Evolutionary conservation across 768 basidiomycete genomes (phyloP).

Genomic region (Coprinopsis cinerea): DNA sequence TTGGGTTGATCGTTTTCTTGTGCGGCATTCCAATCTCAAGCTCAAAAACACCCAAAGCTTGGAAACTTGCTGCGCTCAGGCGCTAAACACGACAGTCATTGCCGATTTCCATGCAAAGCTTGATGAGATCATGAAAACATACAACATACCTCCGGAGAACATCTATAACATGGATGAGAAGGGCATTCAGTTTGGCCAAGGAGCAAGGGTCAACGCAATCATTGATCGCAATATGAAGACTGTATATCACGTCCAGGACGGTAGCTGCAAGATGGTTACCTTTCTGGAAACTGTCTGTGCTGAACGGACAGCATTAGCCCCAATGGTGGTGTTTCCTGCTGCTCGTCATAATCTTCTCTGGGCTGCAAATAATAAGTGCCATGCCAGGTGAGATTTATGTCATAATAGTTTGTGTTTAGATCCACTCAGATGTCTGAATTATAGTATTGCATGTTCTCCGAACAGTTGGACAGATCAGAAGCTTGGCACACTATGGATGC

Average conservation of each 20-base stretch:
- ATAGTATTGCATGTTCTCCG: slow-evolving; percentile 27
- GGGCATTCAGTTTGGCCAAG: slow-evolving; percentile 8
- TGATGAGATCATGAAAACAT: background rate
- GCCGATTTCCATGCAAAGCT: background rate
- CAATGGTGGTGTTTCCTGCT: slow-evolving; percentile 34
- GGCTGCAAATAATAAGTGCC: slow-evolving; percentile 20
- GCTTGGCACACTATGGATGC: slow-evolving; percentile 23
- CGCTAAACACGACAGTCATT: background rate
- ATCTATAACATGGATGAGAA: slow-evolving; percentile 12
- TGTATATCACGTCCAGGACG: slow-evolving; percentile 27
- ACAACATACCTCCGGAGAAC: slow-evolving; percentile 5
- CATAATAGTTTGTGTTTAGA: background rate
- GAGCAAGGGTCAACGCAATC: slow-evolving; percentile 16
- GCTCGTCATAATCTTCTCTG: slow-evolving; percentile 18
- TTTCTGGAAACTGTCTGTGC: slow-evolving; percentile 40
- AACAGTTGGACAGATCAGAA: slow-evolving; percentile 35
- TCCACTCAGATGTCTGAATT: background rate
- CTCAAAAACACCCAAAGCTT: slow-evolving; percentile 16
- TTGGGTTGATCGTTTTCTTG: slow-evolving; percentile 15
- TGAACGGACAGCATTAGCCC: slow-evolving; percentile 30
- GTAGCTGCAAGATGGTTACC: slow-evolving; percentile 38
- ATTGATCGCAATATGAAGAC: slow-evolving; percentile 20
- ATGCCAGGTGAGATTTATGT: slow-evolving; percentile 22
- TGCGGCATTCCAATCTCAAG: slow-evolving; percentile 17
- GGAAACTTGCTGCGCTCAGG: no score